phyloP scores from a whole-genome alignment of 768 basidiomycete genomes.

The Termitomyces sp. region DNA sequence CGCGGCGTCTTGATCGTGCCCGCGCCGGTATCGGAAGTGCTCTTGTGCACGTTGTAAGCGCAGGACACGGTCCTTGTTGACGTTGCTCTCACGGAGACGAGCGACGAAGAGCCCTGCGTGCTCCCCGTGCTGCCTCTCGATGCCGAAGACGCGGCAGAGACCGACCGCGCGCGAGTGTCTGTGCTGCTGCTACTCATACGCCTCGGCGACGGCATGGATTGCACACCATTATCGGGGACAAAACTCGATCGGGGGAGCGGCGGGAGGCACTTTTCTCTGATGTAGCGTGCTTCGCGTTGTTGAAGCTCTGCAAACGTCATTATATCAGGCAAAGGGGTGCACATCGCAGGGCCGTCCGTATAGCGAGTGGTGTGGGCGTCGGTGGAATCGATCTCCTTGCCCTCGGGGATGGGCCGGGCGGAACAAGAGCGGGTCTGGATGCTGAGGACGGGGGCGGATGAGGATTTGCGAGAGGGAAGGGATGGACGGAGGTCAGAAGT shows the following conservation, averaged over 20 bases:
- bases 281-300: background rate
- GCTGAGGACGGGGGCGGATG: background rate
- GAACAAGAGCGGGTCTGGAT: background rate
- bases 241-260: background rate
- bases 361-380: background rate
- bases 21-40: background rate
- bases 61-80: background rate
- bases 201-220: background rate
- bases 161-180: background rate
- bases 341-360: background rate
- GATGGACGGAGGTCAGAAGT: constrained; percentile 17
- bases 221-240: no score
- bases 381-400: background rate
- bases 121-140: background rate
- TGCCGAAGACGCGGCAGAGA: background rate
- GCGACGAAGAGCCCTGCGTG: background rate
- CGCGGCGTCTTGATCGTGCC: background rate
- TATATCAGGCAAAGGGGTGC: background rate
- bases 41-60: background rate
- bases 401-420: background rate
- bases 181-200: background rate
- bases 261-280: constrained; percentile 1
- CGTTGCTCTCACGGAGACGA: background rate
- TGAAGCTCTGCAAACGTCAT: background rate
- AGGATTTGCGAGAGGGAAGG: background rate